Conservation (phyloP, 192 early-diverging fungal genomes). For the Backusella australiensis region DNA sequence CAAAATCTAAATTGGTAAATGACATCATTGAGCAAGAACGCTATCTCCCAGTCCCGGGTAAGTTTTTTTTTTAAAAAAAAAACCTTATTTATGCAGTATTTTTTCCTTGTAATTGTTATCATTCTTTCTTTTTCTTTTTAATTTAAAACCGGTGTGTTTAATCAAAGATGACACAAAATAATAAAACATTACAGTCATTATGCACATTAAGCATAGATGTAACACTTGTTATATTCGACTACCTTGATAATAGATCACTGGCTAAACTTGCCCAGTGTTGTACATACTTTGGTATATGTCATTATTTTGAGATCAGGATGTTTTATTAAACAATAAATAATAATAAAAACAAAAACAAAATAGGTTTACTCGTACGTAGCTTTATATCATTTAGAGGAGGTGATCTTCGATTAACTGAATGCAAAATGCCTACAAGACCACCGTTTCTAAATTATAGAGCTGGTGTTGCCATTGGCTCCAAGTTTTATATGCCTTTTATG, state of each 20-base stretch:
- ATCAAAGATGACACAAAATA: not conserved
- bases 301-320: not conserved
- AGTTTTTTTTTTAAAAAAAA: not conserved
- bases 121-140: not conserved
- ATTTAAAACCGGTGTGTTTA: not conserved
- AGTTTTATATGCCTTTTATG: conserved; percentile 33
- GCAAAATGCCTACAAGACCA: not conserved
- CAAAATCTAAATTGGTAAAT: too few relatives aligned
- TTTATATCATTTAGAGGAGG: conserved; percentile 8
- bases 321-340: not conserved
- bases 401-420: not conserved
- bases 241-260: conserved; percentile 17
- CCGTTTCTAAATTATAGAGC: conserved; percentile 15
- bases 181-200: not conserved
- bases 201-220: conserved; percentile 14
- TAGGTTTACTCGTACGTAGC: conserved; percentile 6
- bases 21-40: not conserved
- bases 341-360: not conserved
- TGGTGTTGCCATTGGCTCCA: conserved; percentile 16
- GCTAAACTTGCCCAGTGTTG: conserved; percentile 1
- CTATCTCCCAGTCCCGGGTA: too few relatives aligned
- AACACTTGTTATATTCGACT: not conserved
- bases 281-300: conserved; percentile 15
- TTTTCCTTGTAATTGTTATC: not conserved
- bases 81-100: not conserved